These are phyloP conservation scores for Brasilioporus rufonigricans DNA, from an alignment of 768 basidiomycete species.

Conservation along the genomic window DNA sequence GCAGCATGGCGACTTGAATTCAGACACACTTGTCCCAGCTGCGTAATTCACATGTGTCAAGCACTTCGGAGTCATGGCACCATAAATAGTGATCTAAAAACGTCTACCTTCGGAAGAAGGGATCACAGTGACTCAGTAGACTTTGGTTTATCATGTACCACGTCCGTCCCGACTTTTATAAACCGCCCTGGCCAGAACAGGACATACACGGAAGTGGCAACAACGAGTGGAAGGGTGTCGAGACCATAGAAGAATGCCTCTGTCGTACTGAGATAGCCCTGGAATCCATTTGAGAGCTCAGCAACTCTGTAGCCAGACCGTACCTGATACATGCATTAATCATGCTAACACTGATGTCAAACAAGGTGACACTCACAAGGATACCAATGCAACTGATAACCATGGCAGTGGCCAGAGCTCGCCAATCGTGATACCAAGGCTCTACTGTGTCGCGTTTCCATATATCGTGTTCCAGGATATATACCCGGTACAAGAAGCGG, in stretches of 20 bases:
- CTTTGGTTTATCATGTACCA: not conserved
- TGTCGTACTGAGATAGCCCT: constrained; percentile 52
- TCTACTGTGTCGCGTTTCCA: constrained; percentile 40
- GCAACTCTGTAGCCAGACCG: constrained; percentile 61
- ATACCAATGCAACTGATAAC: constrained; percentile 60
- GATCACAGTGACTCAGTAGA: constrained; percentile 27
- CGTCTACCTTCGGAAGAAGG: not conserved
- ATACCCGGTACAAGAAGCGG: constrained; percentile 50
- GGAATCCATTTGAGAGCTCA: constrained; percentile 64
- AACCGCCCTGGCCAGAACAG: constrained; percentile 66
- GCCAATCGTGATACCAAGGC: constrained; percentile 58
- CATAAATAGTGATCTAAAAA: not conserved
- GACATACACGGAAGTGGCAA: constrained; percentile 56
- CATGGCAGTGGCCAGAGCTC: constrained; percentile 49
- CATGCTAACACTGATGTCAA: not conserved
- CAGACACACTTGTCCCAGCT: not conserved
- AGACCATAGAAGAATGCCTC: constrained; percentile 66
- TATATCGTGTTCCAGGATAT: constrained; percentile 27
- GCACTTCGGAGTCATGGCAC: not conserved
- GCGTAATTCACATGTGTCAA: not conserved
- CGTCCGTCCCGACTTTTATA: constrained; percentile 25
- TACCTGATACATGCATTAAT: constrained; percentile 37
- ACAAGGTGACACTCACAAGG: constrained; percentile 41
- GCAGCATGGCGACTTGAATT: not conserved
- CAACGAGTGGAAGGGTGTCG: constrained; percentile 63